Base-by-base conservation (phyloP, 2,329 filamentous ascomycete genomes). In the Cercospora beticola region DNA sequence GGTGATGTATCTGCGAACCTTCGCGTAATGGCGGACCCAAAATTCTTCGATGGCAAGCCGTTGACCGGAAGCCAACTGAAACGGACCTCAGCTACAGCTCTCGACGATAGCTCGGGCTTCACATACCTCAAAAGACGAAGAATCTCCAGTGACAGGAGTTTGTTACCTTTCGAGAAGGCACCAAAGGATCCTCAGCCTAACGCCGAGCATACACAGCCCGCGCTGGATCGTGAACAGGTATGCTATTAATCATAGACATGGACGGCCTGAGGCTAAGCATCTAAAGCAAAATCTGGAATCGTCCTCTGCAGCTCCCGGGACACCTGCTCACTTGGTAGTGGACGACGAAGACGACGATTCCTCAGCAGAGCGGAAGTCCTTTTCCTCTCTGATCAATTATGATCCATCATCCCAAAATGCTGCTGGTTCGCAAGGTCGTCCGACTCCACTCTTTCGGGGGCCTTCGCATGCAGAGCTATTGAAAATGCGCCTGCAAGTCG, bases 401-500 rank as follows among this genome's bases (percentile, higher is more conserved):
- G 80, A 82, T 49, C 77, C 80, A 6, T 81, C 79, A 16, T 83
- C 80, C 57, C 82, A 82, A 67, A 70, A 69, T 26, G 59, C 64
- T 56, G 65, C 52, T 12, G 68, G 57, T 60, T 68, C 68, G 31
- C 70, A 71, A 26, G 43, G 62, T 14, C 59, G 31, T n/a, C 43
- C 59, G 23, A 64, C 52, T 2, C 58, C 57, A n/a, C 33, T 69
- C 14, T 62, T 67, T 61, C 61, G 67, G 46, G 63, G 66, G 86
- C 87, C 62, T 30, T 75, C 73, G 9, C 64, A 71, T 79, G 89
- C 88, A 21, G 86, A 90, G 75, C 86, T 88, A 60, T 82, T 93
- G 56, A 86, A 86, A 62, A 84, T 92, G 9, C 86, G 90, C n/a
- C 86, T 94, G 16, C 84, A 86, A 30, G 85, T 93, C 21, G 91